A percentile compares a stretch with the other conserved stretches of the same genome.
Conservation (phyloP, 306 rosid species). For the Lotus japonicus region DNA sequence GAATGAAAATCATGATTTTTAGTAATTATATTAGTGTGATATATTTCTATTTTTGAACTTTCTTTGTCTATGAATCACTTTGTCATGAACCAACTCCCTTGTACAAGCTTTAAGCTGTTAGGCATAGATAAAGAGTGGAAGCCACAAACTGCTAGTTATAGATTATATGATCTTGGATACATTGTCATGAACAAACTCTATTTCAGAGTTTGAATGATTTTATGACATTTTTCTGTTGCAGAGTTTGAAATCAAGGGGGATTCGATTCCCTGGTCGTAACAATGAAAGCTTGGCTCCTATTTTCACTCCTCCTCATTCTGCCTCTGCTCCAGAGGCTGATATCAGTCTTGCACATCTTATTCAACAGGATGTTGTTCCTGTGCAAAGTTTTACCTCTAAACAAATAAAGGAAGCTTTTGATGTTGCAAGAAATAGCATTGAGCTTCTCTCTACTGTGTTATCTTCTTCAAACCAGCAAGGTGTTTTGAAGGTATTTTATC, state of each 20-base stretch:
- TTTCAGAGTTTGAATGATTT: neutral
- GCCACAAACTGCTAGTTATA: neutral
- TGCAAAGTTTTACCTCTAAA: conserved; percentile 43
- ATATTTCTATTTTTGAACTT: neutral
- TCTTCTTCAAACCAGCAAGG: conserved; percentile 70
- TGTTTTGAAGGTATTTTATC: conserved; percentile 45
- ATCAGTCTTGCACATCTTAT: conserved; percentile 30
- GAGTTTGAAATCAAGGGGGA: conserved; percentile 82
- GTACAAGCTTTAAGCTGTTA: neutral
- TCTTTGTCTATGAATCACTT: neutral
- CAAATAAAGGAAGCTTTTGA: conserved; percentile 76
- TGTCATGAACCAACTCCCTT: too few relatives aligned
- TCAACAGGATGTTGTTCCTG: conserved; percentile 38
- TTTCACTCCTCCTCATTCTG: conserved; percentile 57
- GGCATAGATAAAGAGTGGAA: neutral
- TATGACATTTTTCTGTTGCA: conserved; percentile 28
- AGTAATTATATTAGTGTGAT: neutral
- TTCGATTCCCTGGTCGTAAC: conserved; percentile 81
- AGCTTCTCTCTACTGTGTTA: conserved; percentile 63
- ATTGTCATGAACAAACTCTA: neutral
- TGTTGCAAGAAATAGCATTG: conserved; percentile 74
- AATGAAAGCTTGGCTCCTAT: conserved; percentile 78
- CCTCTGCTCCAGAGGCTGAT: conserved; percentile 33
- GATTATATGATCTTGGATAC: neutral
- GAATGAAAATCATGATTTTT: neutral